Evolutionary conservation across 495 filamentous ascomycete genomes (phyloP), one percentile per base, ranked within the genome.

Genomic region (Penicillium canescens): DNA sequence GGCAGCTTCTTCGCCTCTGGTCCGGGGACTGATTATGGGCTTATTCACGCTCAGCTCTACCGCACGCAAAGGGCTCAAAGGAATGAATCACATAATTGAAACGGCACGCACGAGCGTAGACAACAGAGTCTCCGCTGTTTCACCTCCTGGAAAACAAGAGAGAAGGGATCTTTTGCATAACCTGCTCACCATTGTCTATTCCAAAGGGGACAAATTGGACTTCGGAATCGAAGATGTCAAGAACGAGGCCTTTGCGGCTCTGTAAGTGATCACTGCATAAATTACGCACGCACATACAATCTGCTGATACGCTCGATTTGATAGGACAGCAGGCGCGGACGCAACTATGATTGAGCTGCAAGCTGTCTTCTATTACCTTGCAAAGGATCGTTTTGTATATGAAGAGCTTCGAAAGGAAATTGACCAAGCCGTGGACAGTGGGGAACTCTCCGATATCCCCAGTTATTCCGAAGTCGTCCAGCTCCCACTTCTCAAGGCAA

Each of bases 11-110:
- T 54, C 58, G 16, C 52, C 58, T 21, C 57, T 53, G 21, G 40
- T 54, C 18, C 50, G 38, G 14, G 42, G 44, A 13, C 13, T 51
- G 3, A 47, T 46, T 35, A 33, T 57, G 7, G 23, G 56, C 11
- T 55, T 38, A 3, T 48, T 49, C 20, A 37, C 38, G 6, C 18
- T 61, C 23, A 18, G 57, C n/a, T 54, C 48, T 16, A 38, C 54
- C 16, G 20, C 53, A 39, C 58, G 58, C 8, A 46, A 46, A 23
- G 54, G 46, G 43, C 26, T 61, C 13, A 54, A 38, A 11, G 58
- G 46, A 8, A 37, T 61, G 20, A 44, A 44, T 21, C 21, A 43
- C 20, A 47, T 61, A n/a, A 49, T 46, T 24, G 35, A 57, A 26
- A 48, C 54, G 16, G 39, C 58, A 8, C 42, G 37, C 28, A 37